Evolutionary conservation across 1,139 yeast genomes (phyloP).

Genomic region (Saccharomyces uvarum): DNA sequence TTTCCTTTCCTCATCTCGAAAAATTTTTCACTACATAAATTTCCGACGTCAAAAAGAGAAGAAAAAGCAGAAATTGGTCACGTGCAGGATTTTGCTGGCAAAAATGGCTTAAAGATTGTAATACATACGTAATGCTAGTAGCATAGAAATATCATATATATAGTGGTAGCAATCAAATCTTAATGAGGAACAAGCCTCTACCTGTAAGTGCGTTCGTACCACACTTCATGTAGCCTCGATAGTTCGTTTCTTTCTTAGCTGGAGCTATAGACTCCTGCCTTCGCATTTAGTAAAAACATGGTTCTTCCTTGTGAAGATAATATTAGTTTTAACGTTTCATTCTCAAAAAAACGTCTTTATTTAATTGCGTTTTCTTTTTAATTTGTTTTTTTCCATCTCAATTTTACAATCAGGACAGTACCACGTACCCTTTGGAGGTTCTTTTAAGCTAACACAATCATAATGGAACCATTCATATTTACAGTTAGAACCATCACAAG

Average conservation of each 20-base stretch:
- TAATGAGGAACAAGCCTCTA: background rate
- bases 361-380: constrained; percentile 17
- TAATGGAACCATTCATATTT: constrained; percentile 73
- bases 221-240: background rate
- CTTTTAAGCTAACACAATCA: constrained; percentile 60
- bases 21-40: constrained; percentile 8
- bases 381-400: constrained; percentile 25
- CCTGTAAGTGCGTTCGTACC: background rate
- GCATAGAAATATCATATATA: background rate
- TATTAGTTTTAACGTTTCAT: background rate
- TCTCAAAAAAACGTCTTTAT: background rate
- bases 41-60: constrained; percentile 1
- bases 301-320: background rate
- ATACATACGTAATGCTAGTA: background rate
- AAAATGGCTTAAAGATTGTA: background rate
- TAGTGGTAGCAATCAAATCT: background rate
- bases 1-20: constrained; percentile 7
- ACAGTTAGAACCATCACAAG: constrained; percentile 68
- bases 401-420: constrained; percentile 56
- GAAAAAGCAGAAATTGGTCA: background rate
- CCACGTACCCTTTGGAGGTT: constrained; percentile 69
- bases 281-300: background rate
- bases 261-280: background rate
- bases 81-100: background rate
- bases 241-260: background rate